Conservation (phyloP, 2,329 filamentous ascomycete genomes). For the Claviceps pusilla region DNA sequence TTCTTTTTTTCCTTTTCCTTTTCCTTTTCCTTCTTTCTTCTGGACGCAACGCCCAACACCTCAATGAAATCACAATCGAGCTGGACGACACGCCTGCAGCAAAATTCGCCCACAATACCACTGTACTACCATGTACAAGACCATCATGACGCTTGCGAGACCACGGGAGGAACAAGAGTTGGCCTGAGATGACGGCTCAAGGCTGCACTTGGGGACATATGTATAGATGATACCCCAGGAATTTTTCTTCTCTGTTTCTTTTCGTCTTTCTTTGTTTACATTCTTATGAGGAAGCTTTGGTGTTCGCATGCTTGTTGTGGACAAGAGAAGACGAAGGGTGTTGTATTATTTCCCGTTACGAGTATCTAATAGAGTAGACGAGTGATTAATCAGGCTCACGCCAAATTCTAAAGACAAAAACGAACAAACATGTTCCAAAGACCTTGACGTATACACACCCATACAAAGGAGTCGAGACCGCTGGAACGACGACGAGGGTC, state of each 20-base stretch:
- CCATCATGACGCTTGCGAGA: constrained; percentile 7
- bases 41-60: background rate
- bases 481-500: background rate
- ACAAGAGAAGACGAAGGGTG: background rate
- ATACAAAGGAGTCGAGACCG: background rate
- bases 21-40: background rate
- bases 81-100: constrained; percentile 1
- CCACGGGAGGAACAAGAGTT: constrained; percentile 7
- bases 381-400: constrained; percentile 4
- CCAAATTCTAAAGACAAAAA: background rate
- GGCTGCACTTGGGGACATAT: constrained; percentile 18
- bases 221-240: constrained; percentile 16
- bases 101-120: background rate
- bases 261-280: background rate
- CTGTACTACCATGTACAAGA: constrained; percentile 12
- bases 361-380: constrained; percentile 4
- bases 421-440: too few relatives aligned
- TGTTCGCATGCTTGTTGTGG: background rate
- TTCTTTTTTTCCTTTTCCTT: constrained; percentile 4
- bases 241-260: background rate
- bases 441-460: background rate
- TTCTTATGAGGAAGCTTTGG: background rate
- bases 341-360: background rate
- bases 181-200: constrained; percentile 11
- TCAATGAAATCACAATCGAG: background rate